Conservation (phyloP, 768 basidiomycete genomes). For the Mrakia blollopis region DNA sequence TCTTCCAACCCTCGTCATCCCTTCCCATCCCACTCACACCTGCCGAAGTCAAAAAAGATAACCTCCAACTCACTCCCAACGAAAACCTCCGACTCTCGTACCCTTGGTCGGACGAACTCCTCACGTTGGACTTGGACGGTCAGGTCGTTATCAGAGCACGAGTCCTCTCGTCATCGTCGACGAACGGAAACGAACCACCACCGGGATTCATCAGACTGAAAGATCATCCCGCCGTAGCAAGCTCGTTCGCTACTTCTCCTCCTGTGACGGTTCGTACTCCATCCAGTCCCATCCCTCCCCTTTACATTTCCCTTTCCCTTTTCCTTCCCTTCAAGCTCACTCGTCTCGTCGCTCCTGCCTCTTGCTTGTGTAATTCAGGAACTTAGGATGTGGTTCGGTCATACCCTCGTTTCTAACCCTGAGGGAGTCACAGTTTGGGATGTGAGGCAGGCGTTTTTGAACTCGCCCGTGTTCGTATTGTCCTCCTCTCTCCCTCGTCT, state of each 20-base stretch:
- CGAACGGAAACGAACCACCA: not conserved
- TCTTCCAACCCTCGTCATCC: too few relatives aligned
- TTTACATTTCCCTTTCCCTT: too few relatives aligned
- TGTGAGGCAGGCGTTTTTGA: conserved; percentile 14
- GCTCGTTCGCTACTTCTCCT: conserved; percentile 9
- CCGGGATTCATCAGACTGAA: not conserved
- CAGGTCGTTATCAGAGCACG: not conserved
- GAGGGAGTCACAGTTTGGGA: conserved; percentile 21
- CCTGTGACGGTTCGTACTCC: conserved; percentile 19
- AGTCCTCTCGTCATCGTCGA: not conserved
- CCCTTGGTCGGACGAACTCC: not conserved
- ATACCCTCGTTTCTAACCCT: not conserved
- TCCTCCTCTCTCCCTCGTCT: not conserved
- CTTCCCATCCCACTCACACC: not conserved
- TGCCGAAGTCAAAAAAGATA: not conserved
- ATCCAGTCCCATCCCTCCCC: too few relatives aligned
- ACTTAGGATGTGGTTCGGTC: conserved; percentile 12
- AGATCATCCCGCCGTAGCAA: not conserved
- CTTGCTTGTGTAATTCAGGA: too few relatives aligned
- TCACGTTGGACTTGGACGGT: not conserved
- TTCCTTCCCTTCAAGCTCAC: not conserved
- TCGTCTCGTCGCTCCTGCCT: not conserved
- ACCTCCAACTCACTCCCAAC: not conserved
- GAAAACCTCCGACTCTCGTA: not conserved
- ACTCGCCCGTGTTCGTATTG: not conserved